Percentiles rank a stretch among this genome's conserved stretches.
These are phyloP conservation scores for Pseudoneurospora amorphoporcata DNA, from an alignment of 495 filamentous ascomycete genomes.

Conservation along the genomic window DNA sequence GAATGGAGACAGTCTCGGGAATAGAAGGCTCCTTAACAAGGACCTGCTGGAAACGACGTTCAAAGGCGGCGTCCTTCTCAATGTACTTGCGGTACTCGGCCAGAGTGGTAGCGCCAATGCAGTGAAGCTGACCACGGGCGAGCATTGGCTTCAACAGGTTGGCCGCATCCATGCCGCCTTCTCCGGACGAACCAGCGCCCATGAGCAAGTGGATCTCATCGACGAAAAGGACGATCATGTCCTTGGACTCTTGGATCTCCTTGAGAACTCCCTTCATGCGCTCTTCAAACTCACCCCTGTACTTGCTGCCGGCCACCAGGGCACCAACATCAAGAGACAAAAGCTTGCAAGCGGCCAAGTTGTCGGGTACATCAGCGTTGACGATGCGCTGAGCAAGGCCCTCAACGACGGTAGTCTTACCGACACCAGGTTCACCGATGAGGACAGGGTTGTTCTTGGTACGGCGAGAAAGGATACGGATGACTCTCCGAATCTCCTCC, in stretches of 20 bases:
- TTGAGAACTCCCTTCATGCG: slow-evolving; percentile 98
- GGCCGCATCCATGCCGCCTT: slow-evolving; percentile 97
- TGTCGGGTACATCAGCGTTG: slow-evolving; percentile 90
- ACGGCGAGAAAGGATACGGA: slow-evolving; percentile 82
- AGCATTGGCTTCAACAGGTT: slow-evolving; percentile 97
- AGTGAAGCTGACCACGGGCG: slow-evolving; percentile 90
- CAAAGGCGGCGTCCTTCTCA: slow-evolving; percentile 95
- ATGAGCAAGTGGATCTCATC: slow-evolving; percentile 98
- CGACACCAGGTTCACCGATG: slow-evolving; percentile 90
- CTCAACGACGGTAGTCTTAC: slow-evolving; percentile 96
- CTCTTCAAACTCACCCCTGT: slow-evolving; percentile 96
- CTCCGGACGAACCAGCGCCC: slow-evolving; percentile 86
- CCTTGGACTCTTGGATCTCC: slow-evolving; percentile 91
- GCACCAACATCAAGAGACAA: slow-evolving; percentile 92
- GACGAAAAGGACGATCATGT: slow-evolving; percentile 94
- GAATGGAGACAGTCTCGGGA: slow-evolving; percentile 87
- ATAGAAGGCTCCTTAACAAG: slow-evolving; percentile 86
- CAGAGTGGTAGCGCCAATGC: slow-evolving; percentile 92
- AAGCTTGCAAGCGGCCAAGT: slow-evolving; percentile 86
- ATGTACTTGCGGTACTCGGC: slow-evolving; percentile 98
- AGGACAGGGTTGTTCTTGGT: slow-evolving; percentile 99
- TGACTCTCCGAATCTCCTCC: slow-evolving; percentile 89
- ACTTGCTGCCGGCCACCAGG: slow-evolving; percentile 93
- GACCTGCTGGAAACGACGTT: slow-evolving; percentile 97
- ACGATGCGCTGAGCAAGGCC: slow-evolving; percentile 92